These are phyloP conservation scores for Lolium rigidum DNA, from an alignment of 176 grass and related monocot species.

Conservation along the genomic window DNA sequence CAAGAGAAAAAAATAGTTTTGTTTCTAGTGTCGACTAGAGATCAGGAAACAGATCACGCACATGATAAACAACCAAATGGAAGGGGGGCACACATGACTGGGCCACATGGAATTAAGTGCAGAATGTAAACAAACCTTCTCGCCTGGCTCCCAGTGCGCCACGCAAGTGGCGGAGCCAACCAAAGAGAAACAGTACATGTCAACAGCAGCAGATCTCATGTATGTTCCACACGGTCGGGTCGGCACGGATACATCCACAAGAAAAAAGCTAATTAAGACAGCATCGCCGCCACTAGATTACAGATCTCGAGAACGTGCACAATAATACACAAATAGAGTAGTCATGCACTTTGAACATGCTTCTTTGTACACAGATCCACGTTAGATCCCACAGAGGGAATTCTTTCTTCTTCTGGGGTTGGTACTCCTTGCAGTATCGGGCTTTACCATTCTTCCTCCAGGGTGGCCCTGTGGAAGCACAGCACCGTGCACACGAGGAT, in stretches of 20 bases:
- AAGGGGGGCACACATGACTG: background rate
- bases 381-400: background rate
- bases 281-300: background rate
- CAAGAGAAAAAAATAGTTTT: no score
- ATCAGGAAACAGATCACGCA: no score
- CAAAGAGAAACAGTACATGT: background rate
- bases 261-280: background rate
- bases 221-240: background rate
- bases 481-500: conserved; percentile 90
- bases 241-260: no score
- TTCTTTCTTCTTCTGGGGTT: background rate
- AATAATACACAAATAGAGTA: background rate
- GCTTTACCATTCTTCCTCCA: conserved; percentile 87
- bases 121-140: no score
- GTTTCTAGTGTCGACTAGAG: no score
- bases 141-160: no score
- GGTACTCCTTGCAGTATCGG: background rate
- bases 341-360: background rate
- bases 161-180: background rate
- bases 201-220: background rate
- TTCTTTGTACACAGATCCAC: conserved; percentile 27
- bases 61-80: background rate
- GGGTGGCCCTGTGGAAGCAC: conserved; percentile 83
- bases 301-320: background rate
- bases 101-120: no score